phyloP scores from a whole-genome alignment of 2,329 filamentous ascomycete genomes.

The Colletotrichum tabaci region DNA sequence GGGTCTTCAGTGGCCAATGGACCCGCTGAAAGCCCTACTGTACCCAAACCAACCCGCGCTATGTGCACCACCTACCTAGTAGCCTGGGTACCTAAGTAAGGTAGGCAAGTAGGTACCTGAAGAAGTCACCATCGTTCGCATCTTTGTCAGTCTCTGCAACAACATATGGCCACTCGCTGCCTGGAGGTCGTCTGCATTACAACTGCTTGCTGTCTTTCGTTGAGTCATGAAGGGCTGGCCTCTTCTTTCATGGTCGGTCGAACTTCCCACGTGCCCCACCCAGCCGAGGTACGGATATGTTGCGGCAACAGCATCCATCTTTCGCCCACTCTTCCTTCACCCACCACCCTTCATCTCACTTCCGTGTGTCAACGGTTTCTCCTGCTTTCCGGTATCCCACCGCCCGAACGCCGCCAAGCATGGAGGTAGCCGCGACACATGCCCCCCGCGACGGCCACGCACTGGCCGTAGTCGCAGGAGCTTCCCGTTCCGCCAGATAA shows the following conservation, averaged over 20 bases:
- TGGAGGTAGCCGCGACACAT: conserved; percentile 8
- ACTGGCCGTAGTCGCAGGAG: conserved; percentile 3
- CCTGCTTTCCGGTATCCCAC: conserved; percentile 6
- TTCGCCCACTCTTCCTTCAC: not conserved
- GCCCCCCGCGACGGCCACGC: conserved; percentile 4
- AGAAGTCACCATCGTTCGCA: not conserved
- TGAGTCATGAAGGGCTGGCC: conserved; percentile 14
- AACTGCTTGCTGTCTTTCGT: not conserved
- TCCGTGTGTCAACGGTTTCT: conserved; percentile 15
- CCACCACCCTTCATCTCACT: conserved; percentile 14
- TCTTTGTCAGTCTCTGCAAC: conserved; percentile 1
- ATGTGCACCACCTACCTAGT: too few relatives aligned
- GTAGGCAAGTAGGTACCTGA: too few relatives aligned
- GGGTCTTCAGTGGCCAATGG: not conserved
- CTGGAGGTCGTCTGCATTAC: not conserved
- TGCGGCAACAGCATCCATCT: not conserved
- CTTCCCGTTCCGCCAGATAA: conserved; percentile 38
- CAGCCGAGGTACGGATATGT: not conserved
- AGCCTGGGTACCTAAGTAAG: too few relatives aligned
- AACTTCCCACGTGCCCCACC: not conserved
- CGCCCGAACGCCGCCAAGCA: conserved; percentile 14
- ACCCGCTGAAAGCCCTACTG: conserved; percentile 10
- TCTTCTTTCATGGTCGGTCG: not conserved
- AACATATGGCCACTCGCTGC: not conserved
- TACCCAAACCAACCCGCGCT: not conserved